Evolutionary conservation across 139 green algal species (phyloP).

Genomic region (Tetratostichococcus sp.): DNA sequence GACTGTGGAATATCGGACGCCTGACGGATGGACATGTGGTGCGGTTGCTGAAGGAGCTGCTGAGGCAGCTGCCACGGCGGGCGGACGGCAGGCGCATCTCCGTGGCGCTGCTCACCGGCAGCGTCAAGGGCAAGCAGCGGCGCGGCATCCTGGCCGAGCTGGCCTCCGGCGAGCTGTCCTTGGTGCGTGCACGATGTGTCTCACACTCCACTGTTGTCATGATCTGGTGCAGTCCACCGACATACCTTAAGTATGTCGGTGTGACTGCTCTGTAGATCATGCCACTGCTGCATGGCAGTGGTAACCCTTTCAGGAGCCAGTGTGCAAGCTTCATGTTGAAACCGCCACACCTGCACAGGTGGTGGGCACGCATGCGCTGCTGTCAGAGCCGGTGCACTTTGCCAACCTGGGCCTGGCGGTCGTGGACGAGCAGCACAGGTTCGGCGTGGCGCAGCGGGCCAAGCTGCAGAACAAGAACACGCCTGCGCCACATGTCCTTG

Average conservation of each 20-base stretch:
- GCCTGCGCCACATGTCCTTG: constrained; percentile 79
- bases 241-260: neutral
- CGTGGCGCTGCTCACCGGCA: constrained; percentile 41
- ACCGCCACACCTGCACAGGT: no score
- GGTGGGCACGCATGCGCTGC: constrained; percentile 83
- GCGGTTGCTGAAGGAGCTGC: constrained; percentile 7
- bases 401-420: constrained; percentile 76
- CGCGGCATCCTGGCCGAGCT: constrained; percentile 11
- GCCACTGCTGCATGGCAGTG: no score
- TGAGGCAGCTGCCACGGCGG: constrained; percentile 56
- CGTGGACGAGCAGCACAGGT: constrained; percentile 96
- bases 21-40: no score
- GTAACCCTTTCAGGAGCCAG: no score
- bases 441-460: constrained; percentile 82
- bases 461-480: constrained; percentile 41
- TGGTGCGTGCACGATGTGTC: no score
- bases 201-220: no score
- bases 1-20: no score
- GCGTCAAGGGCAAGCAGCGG: constrained; percentile 20
- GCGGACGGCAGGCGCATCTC: constrained; percentile 25
- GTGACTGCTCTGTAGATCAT: no score
- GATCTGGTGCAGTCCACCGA: constrained; percentile 9
- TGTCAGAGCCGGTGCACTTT: constrained; percentile 59
- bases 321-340: no score
- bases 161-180: neutral